Evolutionary conservation across 2,329 filamentous ascomycete species (phyloP), one percentile per base, ranked within the genome.

Genomic region (Exophiala dermatitidis): DNA sequence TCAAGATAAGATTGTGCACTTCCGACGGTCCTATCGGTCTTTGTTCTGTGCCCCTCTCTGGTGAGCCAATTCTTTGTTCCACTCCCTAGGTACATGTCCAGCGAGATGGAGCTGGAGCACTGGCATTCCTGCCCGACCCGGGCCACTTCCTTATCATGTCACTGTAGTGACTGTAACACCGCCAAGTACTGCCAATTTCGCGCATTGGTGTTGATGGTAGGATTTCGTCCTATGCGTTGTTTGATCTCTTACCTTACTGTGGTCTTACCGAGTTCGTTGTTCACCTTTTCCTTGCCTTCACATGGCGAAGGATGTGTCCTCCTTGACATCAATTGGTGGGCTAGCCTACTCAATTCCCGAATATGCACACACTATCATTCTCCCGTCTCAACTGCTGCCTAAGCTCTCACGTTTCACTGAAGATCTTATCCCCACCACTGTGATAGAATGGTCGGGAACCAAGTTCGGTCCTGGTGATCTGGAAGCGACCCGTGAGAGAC

Each of bases 341-440:
- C 37, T 46, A 12, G 44, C 40, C 26, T 57, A 58, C 48, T 34
- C 48, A 26, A 32, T 58, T 38, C 36, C 43, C 5, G 29, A 47
- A 19, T 36, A 50, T 28, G 46, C 43, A 34, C 52, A 49, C 8
- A 7, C 12, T 19, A 50, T 30, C 29, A 42, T 29, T 10, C 65
- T 82, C 4, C 45, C 52, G 19, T 28, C 46, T 31, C 30, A 33
- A 10, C 43, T 44, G 3, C 26, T 56, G 30, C 29, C 37, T 5
- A 60, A 44, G 37, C 46, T 53, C 28, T 26, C 37, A 28, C 44
- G 42, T 9, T 56, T 52, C 45, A 48, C 54, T 10, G 41, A 55
- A 43, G 53, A 52, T 44, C 44, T 56, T 19, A 52, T 59, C n/a
- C 51, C 52, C 7, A 45, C 51, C n/a, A 60, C 59, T 42, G 54